Evolutionary conservation across 139 green algal genomes (phyloP).

Genomic region (Marvania coccoides): DNA sequence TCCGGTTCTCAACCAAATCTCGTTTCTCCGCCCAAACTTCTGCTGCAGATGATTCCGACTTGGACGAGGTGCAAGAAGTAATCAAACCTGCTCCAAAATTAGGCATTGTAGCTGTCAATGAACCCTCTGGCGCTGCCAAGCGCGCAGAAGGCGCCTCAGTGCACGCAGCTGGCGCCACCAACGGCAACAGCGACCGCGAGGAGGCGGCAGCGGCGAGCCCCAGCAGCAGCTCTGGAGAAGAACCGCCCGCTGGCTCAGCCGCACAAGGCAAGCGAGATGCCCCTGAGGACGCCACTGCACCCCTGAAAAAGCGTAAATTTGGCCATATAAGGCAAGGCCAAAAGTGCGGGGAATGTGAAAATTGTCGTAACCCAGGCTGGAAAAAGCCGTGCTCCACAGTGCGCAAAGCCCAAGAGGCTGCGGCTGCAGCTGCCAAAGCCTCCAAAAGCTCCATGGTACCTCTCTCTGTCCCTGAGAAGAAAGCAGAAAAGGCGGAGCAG

Average conservation of each 20-base stretch:
- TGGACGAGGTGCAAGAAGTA: no score
- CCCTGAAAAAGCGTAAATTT: neutral
- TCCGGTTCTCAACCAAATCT: no score
- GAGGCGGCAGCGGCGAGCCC: no score
- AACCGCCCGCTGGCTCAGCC: neutral
- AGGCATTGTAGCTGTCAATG: no score
- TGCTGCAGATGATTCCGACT: no score
- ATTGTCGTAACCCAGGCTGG: conserved; percentile 30
- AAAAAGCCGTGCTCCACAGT: conserved; percentile 21
- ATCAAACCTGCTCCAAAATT: no score
- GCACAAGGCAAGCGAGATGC: neutral
- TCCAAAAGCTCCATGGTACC: neutral
- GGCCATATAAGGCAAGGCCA: neutral
- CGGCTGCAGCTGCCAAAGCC: neutral
- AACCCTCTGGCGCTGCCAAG: no score
- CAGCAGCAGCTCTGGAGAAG: neutral
- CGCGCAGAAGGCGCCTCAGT: no score
- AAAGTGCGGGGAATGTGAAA: conserved; percentile 16
- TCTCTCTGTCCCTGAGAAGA: neutral
- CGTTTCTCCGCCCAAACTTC: no score
- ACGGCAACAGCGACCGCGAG: no score
- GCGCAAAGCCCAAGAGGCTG: neutral
- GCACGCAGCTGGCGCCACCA: no score
- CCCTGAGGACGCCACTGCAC: neutral
- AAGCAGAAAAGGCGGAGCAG: neutral